Base-by-base conservation (phyloP, 2,329 filamentous ascomycete species). In the Cladorrhinum sp. region DNA sequence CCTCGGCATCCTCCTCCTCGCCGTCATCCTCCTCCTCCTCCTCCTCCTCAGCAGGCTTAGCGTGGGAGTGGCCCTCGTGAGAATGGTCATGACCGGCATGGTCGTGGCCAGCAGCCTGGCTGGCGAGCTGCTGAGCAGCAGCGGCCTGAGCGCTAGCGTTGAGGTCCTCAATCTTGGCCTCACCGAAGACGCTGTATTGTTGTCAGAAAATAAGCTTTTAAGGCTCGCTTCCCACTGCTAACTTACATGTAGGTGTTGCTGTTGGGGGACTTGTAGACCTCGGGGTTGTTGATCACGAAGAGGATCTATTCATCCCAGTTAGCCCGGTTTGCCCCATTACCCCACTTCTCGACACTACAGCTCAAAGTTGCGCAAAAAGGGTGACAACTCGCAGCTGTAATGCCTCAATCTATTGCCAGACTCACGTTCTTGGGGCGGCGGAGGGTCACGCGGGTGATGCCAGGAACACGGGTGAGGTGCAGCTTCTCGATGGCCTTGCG, bases 201-300 rank as follows among this genome's bases (percentile, higher is more conserved):
- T 18, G 64, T 50, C 49, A 64, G 57, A 23, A 20, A n/a, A 14
- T 20, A 18, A 30, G 9, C 8, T 20, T 20, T 20, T 16, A 42
- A 46, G 12, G 49, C 28, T 20, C 48, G 26, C n/a, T 18, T 28
- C 3, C 48, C 24, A 12, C 21, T 18, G 12, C 20, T 36, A 3
- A 78, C 92, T 86, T 81, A 98, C 94, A 99, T 99, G 87, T 94
- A 99, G 77, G 94, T 98, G 87, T 98, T 98, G 90, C 91, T 96
- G 81, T 91, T 92, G 71, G 95, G 94, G 63, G 94, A 97, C 84
- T 96, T 96, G 89, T 97, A 99, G 78, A 99, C 95, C 80, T 99
- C 95, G 72, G 95, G 95, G 82, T 93, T 91, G 89, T 96, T 98
- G 84, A 99, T 97, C 75, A 99, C 96, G 80, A 99, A 99, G 74